Evolutionary conservation across 805 yeast genomes (phyloP).

Genomic region (Hanseniaspora jakobsenii): DNA sequence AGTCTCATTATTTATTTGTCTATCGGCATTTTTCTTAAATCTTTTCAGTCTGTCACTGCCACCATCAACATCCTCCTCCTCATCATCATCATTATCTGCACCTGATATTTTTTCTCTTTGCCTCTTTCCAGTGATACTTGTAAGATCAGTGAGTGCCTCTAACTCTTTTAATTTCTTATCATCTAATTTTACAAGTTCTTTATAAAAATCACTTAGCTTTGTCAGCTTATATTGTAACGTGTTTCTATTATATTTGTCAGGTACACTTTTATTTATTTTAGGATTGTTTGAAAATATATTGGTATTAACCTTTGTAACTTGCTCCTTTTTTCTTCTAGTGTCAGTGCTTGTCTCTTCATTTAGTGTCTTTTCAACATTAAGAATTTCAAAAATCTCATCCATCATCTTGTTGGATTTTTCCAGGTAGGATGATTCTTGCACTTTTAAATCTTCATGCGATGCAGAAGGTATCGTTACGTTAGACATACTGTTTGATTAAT

Average conservation of each 20-base stretch:
- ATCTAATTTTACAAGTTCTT: slow-evolving; percentile 17
- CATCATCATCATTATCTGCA: slow-evolving; percentile 17
- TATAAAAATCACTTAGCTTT: slow-evolving; percentile 16
- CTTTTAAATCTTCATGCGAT: too few species aligned
- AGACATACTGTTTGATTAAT: too few species aligned
- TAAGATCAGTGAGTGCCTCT: slow-evolving; percentile 1
- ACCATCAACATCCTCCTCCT: slow-evolving; percentile 17
- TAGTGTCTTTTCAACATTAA: slow-evolving; percentile 18
- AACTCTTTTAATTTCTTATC: slow-evolving; percentile 9
- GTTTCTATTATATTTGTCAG: slow-evolving; percentile 22
- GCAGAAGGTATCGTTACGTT: too few species aligned
- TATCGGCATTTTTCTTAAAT: slow-evolving; percentile 16
- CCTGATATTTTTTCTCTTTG: slow-evolving; percentile 1
- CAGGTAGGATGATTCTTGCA: too few species aligned
- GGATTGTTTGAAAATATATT: slow-evolving; percentile 2
- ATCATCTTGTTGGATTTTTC: background rate
- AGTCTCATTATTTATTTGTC: background rate
- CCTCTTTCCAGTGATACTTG: background rate
- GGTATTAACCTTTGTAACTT: slow-evolving; percentile 2
- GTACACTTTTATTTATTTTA: slow-evolving; percentile 18
- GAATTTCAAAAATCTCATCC: background rate
- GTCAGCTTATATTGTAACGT: slow-evolving; percentile 17
- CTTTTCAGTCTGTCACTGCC: slow-evolving; percentile 19
- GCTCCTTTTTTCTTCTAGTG: slow-evolving; percentile 25
- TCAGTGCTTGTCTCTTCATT: slow-evolving; percentile 22